Base-by-base conservation (phyloP, 768 basidiomycete genomes). In the Rhodotorula diobovata region DNA sequence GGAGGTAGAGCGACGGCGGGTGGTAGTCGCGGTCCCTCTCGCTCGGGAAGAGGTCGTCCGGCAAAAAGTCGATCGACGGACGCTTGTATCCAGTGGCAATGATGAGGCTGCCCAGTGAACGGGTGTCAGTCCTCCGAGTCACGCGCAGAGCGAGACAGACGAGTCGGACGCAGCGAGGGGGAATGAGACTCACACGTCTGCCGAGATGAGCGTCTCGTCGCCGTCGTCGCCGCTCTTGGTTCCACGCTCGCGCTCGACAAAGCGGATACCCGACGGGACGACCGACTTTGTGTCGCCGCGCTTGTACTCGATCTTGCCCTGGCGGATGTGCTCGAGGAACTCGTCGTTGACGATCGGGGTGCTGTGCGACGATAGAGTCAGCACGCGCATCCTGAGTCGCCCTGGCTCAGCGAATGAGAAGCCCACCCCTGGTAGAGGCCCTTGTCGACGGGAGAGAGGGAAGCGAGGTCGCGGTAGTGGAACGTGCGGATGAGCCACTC, bases 31-130 rank as follows among this genome's bases (percentile, higher is more conserved):
- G 50, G 30, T 84, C 80, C 63, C 85, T 84, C 10, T 80, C 82
- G 58, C 84, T 83, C 0, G 85, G 85, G 78, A 86, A 86, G 51
- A 86, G 76, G 35, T 84, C 82, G 5, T 82, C 70, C 14, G 82
- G 81, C 65, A 86, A 76, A 76, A 87, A 86, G 55, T 81, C 80
- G 30, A 85, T 66, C 14, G 76, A 74, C 1, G 85, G 85, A 62
- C 82, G 81, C 76, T 84, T 79, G 76, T 84, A 86, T 8, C 85
- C 85, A 4, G 85, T 87, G 2, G 86, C 86, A 32, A 86, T 77
- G 9, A 86, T 82, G 43, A 86, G 79, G 3, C 69, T 70, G 58
- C 12, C 14, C 23, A 16, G 9, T 0, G 37, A 12, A 14, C 41
- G 41, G 18, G n/a, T 43, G 41, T 39, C 39, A 39, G 39, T n/a